phyloP scores from a whole-genome alignment of 2,329 filamentous ascomycete species.

The Cytospora leucostoma region DNA sequence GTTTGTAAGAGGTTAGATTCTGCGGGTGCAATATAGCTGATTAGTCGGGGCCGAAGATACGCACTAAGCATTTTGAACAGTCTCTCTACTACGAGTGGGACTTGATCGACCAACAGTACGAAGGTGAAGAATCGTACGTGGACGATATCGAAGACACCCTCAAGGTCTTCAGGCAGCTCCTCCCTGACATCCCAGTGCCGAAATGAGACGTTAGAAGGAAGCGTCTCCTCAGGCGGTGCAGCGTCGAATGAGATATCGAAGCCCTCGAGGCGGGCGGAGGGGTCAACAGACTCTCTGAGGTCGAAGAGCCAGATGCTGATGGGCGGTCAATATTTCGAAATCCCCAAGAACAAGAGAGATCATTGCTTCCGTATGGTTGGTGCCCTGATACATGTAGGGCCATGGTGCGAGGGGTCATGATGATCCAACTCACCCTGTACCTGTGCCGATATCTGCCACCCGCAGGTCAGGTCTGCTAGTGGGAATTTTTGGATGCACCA shows the following conservation, averaged over 20 bases:
- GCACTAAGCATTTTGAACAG: slow-evolving; percentile 30
- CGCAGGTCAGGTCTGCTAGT: slow-evolving; percentile 21
- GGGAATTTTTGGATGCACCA: slow-evolving; percentile 31
- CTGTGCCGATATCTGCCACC: slow-evolving; percentile 33
- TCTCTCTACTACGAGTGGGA: slow-evolving; percentile 23
- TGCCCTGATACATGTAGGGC: too few relatives aligned
- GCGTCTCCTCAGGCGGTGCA: slow-evolving; percentile 11
- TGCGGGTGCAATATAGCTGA: background rate
- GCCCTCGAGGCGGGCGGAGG: slow-evolving; percentile 28
- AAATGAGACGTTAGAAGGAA: slow-evolving; percentile 19
- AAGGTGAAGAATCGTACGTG: slow-evolving; percentile 31
- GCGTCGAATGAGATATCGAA: slow-evolving; percentile 33
- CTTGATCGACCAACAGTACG: slow-evolving; percentile 30
- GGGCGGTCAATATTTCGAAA: background rate
- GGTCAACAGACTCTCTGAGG: slow-evolving; percentile 10
- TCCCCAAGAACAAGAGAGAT: background rate
- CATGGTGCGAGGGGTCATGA: too few relatives aligned
- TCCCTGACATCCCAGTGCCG: slow-evolving; percentile 27
- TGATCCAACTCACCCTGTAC: slow-evolving; percentile 30
- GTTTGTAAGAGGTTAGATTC: background rate
- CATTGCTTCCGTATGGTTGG: too few relatives aligned
- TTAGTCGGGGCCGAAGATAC: background rate
- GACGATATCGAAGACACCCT: slow-evolving; percentile 30
- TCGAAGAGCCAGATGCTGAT: slow-evolving; percentile 20
- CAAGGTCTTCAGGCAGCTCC: slow-evolving; percentile 28